phyloP scores from a whole-genome alignment of 116 monocot species.

The Cymodocea nodosa region DNA sequence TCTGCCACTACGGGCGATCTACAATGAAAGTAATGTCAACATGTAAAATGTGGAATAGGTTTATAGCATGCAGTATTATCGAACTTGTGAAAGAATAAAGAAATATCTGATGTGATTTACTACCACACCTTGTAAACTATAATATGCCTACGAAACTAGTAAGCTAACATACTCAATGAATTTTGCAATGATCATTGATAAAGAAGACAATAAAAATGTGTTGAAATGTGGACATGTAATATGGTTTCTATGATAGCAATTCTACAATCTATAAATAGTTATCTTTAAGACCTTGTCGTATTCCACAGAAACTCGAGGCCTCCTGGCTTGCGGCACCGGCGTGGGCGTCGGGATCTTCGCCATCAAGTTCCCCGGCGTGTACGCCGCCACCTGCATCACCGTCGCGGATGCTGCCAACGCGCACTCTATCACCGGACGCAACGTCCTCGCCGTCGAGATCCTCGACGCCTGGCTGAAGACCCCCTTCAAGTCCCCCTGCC shows the following conservation, averaged over 20 bases:
- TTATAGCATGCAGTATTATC: too few relatives aligned
- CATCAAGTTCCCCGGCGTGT: slow-evolving; percentile 79
- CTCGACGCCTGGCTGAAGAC: slow-evolving; percentile 59
- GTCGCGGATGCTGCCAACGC: slow-evolving; percentile 60
- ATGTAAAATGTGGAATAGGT: background rate
- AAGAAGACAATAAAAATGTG: background rate
- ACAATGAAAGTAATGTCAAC: background rate
- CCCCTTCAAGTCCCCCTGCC: slow-evolving; percentile 77
- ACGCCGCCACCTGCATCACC: slow-evolving; percentile 63
- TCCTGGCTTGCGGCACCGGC: slow-evolving; percentile 77
- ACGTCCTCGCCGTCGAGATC: slow-evolving; percentile 56
- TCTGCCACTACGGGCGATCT: slow-evolving; percentile 84
- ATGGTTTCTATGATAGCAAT: slow-evolving; percentile 22
- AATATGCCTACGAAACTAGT: too few relatives aligned
- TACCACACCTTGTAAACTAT: too few relatives aligned
- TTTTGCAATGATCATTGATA: background rate
- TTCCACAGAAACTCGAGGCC: slow-evolving; percentile 37
- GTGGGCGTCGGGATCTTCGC: slow-evolving; percentile 84
- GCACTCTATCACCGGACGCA: slow-evolving; percentile 74
- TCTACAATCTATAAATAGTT: slow-evolving; percentile 38
- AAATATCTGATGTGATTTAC: too few relatives aligned
- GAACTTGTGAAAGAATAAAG: too few relatives aligned
- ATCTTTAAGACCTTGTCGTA: slow-evolving; percentile 48
- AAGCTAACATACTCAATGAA: too few relatives aligned
- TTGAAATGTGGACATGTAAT: too few relatives aligned